Base-by-base conservation (phyloP, 306 rosid species). In the Acacia confusa region DNA sequence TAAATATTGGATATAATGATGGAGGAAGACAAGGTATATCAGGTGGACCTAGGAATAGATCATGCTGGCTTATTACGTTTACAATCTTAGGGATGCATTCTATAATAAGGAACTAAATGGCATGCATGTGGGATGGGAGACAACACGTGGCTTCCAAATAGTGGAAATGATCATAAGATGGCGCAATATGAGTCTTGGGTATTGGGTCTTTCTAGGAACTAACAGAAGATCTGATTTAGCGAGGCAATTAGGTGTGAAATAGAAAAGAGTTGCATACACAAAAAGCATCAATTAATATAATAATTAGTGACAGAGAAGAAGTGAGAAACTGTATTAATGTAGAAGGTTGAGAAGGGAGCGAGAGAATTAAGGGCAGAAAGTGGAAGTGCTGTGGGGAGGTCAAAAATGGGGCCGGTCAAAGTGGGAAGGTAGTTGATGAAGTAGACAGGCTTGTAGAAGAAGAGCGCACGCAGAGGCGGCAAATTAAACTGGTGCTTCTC, bases 361-460 rank as follows among this genome's bases (percentile, higher is more conserved):
- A 15, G 17, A n/a, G 50, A 10, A 4, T 14, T 0, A 3, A 6
- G 68, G 38, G 40, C 40, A 36, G 8, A 36, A 36, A 36, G 40
- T 36, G 79, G 6, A 10, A 38, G 60, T 20, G 79, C 1, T 36
- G 45, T 5, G n/a, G 15, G 38, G 15, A 2, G 70, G 36, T 14
- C 22, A 60, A 44, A 80, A 11, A 16, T 12, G 32, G 73, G 73
- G 60, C 28, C 20, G 1, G 43, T 34, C 76, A 53, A 25, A 7
- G 68, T 7, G 19, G 43, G 43, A 20, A 43, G 41, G 71, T 36
- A 43, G 58, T 15, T 2, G n/a, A 55, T 19, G 34, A 25, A 25
- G 66, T 6, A 38, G 82, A 55, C 24, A 79, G 38, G 70, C 69
- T 55, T 70, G 70, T 12, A 58, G 81, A 20, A 36, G 41, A 68